These are phyloP conservation scores for Wallacemonas sp. DNA, from an alignment of 208 protist genomes.

Conservation along the genomic window DNA sequence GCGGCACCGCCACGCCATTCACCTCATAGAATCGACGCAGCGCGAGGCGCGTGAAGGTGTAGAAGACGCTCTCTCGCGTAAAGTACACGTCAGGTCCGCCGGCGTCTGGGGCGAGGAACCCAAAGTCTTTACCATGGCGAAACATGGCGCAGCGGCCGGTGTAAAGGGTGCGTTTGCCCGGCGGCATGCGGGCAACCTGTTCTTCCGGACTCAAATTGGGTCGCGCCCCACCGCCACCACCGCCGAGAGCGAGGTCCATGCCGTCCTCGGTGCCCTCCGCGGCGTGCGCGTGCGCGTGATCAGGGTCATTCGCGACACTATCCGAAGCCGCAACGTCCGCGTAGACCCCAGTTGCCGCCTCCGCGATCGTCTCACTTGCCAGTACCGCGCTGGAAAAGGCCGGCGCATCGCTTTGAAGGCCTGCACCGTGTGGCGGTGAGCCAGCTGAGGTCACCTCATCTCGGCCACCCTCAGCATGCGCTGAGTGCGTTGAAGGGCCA, in stretches of 20 bases:
- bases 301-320: no score
- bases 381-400: no score
- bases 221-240: neutral
- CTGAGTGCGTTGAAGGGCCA: no score
- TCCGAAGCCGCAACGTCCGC: no score
- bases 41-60: conserved; percentile 66
- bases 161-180: conserved; percentile 51
- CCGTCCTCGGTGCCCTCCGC: no score
- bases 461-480: no score
- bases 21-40: conserved; percentile 43
- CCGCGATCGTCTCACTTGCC: neutral
- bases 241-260: no score
- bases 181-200: conserved; percentile 68
- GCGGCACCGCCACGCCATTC: conserved; percentile 24
- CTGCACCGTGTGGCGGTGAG: no score
- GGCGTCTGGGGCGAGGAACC: conserved; percentile 71
- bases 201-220: conserved; percentile 49
- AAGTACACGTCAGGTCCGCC: conserved; percentile 88
- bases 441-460: no score
- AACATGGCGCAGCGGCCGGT: conserved; percentile 65
- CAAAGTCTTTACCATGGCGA: conserved; percentile 62
- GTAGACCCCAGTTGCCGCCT: no score
- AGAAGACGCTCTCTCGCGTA: conserved; percentile 47
- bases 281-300: no score
- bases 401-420: no score